phyloP scores from a whole-genome alignment of 2,329 filamentous ascomycete species.

The Coniochaeta hoffmannii region DNA sequence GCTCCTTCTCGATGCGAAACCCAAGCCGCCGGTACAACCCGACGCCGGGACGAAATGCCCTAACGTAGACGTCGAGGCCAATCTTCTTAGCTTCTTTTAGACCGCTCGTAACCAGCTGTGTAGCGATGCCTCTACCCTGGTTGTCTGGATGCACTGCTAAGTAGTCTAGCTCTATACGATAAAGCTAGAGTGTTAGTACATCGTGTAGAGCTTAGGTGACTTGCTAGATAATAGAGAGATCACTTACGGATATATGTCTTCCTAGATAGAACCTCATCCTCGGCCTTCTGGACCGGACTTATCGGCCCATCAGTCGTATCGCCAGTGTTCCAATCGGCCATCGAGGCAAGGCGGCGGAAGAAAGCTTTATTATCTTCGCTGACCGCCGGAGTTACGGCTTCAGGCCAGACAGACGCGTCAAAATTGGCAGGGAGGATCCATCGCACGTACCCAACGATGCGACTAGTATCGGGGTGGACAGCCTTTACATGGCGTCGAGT shows the following conservation, averaged over 20 bases:
- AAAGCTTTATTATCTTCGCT: background rate
- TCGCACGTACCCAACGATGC: constrained; percentile 15
- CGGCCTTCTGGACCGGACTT: background rate
- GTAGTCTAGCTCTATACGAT: constrained; percentile 21
- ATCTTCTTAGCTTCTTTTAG: constrained; percentile 14
- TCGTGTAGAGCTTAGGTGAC: too few relatives aligned
- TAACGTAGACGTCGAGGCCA: constrained; percentile 8
- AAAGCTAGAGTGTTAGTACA: too few relatives aligned
- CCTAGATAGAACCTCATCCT: background rate
- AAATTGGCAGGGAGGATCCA: constrained; percentile 9
- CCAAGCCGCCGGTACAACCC: background rate
- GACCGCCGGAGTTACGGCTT: background rate
- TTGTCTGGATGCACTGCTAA: constrained; percentile 17
- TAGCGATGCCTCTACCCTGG: constrained; percentile 14
- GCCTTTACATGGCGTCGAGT: constrained; percentile 14
- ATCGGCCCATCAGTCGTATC: background rate
- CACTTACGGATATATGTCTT: background rate
- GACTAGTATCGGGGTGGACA: constrained; percentile 12
- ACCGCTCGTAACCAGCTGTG: constrained; percentile 12
- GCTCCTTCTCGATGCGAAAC: background rate
- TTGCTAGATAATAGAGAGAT: background rate
- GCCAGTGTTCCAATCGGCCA: background rate
- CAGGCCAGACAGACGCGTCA: background rate
- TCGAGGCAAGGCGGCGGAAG: background rate
- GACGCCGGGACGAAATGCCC: background rate